phyloP scores from a whole-genome alignment of 2,329 filamentous ascomycete genomes.

The Ceratocystis cacaofunesta region DNA sequence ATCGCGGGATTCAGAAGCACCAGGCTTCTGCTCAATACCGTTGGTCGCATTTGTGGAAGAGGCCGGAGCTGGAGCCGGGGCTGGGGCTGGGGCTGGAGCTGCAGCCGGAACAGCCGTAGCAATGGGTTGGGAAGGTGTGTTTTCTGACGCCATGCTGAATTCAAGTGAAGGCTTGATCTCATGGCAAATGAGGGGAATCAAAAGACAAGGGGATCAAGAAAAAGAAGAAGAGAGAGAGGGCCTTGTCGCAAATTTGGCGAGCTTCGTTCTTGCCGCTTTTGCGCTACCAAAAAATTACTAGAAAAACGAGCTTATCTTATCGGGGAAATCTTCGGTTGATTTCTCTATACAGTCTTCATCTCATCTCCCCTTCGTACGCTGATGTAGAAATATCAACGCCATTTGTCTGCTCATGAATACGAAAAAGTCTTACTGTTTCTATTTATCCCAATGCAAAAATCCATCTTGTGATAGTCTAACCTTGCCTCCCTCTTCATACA shows the following conservation, averaged over 20 bases:
- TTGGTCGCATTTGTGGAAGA: background rate
- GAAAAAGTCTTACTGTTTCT: background rate
- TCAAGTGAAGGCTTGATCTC: conserved; percentile 6
- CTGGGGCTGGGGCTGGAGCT: background rate
- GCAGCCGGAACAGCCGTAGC: background rate
- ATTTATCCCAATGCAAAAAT: background rate
- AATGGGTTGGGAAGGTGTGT: conserved; percentile 8
- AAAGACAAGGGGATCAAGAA: conserved; percentile 1
- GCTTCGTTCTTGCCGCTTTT: background rate
- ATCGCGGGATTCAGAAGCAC: conserved; percentile 4
- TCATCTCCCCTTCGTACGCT: too few relatives aligned
- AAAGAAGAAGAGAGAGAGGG: background rate
- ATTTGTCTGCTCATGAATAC: too few relatives aligned
- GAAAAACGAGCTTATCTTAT: conserved; percentile 7
- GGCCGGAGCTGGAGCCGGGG: background rate
- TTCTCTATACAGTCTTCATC: too few relatives aligned
- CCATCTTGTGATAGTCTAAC: background rate
- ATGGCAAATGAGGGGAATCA: conserved; percentile 4
- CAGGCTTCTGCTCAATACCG: background rate
- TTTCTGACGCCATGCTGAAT: conserved; percentile 15
- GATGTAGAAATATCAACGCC: background rate
- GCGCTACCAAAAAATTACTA: conserved; percentile 5
- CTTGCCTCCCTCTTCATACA: too few relatives aligned
- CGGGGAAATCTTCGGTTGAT: background rate
- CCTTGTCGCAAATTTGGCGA: background rate